Evolutionary conservation across 345 rosid species (phyloP), one percentile per base, ranked within the genome.

Genomic region (sweet orange (Citrus sinensis)): DNA sequence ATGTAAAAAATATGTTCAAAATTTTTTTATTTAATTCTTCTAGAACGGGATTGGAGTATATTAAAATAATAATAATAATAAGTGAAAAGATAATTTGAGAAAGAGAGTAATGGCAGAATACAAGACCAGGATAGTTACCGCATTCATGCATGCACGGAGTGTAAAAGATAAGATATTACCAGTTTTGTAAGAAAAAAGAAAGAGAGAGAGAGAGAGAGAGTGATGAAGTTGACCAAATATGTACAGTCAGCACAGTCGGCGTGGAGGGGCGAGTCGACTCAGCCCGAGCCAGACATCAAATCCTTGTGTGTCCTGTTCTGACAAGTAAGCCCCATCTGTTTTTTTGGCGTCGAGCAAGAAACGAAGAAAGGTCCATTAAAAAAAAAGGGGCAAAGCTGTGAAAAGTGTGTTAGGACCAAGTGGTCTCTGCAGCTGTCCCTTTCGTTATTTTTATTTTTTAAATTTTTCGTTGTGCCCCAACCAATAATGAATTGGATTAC

Each of bases 341-440:
- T 6, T 6, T 64, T 32, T 32, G 68, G 51, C 46, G 56, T 54
- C 67, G 24, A 35, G 19, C 51, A 4, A 13, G 3, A 46, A 46
- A 46, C 17, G 51, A 20, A 62, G 51, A 20, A 62, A 71, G 56
- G 78, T 81, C 78, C 60, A 77, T 49, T 68, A 68, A 71, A 1
- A 46, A 13, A 46, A 2, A 13, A 32, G 5, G 46, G 19, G 55
- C 37, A 42, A 4, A 46, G 61, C 74, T 64, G 56, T 64, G 30
- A n/a, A 49, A 67, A 61, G 61, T 61, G 78, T 34, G 79, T 42
- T 32, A 27, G 25, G 13, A 2, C 7, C 70, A 70, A 70, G 72
- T 72, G 59, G n/a, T 20, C 16, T 29, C 32, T 75, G 62, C 84
- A 81, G 75, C 60, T 67, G 84, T 81, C 83, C 34, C 40, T 20